Evolutionary conservation across 192 early-diverging fungal species (phyloP), one percentile per base, ranked within the genome.

Genomic region (Coemansia sp.): DNA sequence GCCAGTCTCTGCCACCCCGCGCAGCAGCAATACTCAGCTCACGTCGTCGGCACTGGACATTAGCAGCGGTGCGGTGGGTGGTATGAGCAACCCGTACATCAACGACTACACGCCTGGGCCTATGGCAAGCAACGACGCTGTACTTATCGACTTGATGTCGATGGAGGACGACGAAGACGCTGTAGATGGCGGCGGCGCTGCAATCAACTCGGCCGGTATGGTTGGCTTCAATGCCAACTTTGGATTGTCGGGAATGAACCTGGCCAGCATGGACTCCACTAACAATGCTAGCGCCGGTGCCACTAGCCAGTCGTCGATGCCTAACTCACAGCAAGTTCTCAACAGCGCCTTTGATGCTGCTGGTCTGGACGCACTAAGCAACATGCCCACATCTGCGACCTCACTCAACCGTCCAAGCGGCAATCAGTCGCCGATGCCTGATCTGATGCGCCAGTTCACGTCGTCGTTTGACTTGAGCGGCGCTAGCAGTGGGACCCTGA

Each of bases 21-120:
- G 73, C 29, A 67, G 58, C 61, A 68, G 61, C 74, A 82, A 61
- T 47, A 68, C 59, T 34, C 70, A 73, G 43, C 70, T 70, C 32
- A 82, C 56, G 61, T 59, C 79, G 35, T 76, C 79, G 67, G 59
- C 68, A 56, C 24, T 82, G 4, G 79, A 82, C 12, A 59, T 75
- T 10, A 61, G 38, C 35, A 55, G 62, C 50, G 35, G 56, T 18
- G 62, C 67, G 11, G 68, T 61, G 13, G 69, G 63, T 9, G 70
- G 79, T 9, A 66, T 76, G 70, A 82, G 74, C 70, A 82, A 82
- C 61, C 79, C 79, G 64, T 82, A 82, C 52, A 69, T 82, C 67
- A 82, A 61, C 70, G 79, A 82, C 44, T 62, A 68, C 39, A 63
- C 63, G 61, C 74, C 68, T 6, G 67, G 64, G 30, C 55, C 66